Evolutionary conservation across 2,329 filamentous ascomycete species (phyloP).

Genomic region (Xylariaceae sp.): DNA sequence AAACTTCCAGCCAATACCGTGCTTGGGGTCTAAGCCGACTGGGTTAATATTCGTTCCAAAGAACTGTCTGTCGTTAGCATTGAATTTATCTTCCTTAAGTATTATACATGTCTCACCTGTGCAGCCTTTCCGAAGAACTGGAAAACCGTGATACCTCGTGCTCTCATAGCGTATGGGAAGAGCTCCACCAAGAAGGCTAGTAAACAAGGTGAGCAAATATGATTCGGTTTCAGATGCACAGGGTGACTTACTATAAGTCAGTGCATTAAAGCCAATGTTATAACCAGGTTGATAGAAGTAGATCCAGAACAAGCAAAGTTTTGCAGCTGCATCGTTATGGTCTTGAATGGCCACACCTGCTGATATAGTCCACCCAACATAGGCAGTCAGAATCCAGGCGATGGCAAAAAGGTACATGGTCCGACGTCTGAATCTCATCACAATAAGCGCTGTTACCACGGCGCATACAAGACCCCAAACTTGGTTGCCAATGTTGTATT

Average conservation of each 20-base stretch:
- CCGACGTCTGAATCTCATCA: constrained; percentile 52
- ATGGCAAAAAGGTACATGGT: constrained; percentile 61
- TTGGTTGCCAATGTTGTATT: constrained; percentile 55
- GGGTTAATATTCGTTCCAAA: constrained; percentile 48
- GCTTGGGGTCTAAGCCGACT: constrained; percentile 41
- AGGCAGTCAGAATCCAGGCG: constrained; percentile 55
- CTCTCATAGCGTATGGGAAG: constrained; percentile 59
- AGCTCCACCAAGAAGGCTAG: constrained; percentile 57
- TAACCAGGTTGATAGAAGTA: constrained; percentile 61
- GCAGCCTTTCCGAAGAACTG: constrained; percentile 41
- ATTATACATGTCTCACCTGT: constrained; percentile 31
- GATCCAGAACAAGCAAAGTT: constrained; percentile 59
- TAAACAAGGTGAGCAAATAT: background rate
- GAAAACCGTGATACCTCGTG: constrained; percentile 56
- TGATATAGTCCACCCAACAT: constrained; percentile 61
- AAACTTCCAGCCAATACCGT: constrained; percentile 39
- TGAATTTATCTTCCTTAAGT: too few species aligned
- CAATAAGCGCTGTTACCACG: constrained; percentile 49
- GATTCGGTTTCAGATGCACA: background rate
- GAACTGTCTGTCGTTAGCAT: constrained; percentile 41
- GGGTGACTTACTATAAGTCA: constrained; percentile 57
- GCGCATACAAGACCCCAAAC: constrained; percentile 55
- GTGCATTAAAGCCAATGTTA: constrained; percentile 66
- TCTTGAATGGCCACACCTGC: constrained; percentile 42
- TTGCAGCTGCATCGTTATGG: constrained; percentile 40